Percentiles rank a stretch among this genome's conserved stretches.
These are phyloP conservation scores for Xylariaceae sp. DNA, from an alignment of 2,329 filamentous ascomycete genomes.

Conservation along the genomic window DNA sequence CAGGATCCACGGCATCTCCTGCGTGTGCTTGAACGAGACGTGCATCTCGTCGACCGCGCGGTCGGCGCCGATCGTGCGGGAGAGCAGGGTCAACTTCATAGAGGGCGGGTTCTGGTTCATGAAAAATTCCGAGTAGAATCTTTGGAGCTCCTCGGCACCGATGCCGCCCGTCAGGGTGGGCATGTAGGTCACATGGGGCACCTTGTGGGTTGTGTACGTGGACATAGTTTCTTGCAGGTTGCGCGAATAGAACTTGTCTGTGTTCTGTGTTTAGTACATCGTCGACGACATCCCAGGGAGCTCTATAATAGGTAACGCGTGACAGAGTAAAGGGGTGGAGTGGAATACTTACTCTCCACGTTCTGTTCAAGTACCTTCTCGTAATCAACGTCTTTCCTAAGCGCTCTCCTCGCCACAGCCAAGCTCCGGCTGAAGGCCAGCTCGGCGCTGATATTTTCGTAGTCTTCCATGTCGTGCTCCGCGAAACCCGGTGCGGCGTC, in stretches of 20 bases:
- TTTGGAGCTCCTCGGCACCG: conserved; percentile 58
- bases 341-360: conserved; percentile 53
- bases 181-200: conserved; percentile 70
- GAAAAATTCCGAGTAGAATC: conserved; percentile 69
- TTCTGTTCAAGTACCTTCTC: conserved; percentile 69
- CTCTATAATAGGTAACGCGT: too few species aligned
- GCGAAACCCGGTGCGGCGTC: conserved; percentile 67
- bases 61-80: conserved; percentile 65
- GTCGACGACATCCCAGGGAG: too few species aligned
- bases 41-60: conserved; percentile 67
- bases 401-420: conserved; percentile 60
- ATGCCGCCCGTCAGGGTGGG: conserved; percentile 68
- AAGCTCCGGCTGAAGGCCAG: conserved; percentile 71
- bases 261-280: not conserved
- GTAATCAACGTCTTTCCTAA: conserved; percentile 64
- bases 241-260: conserved; percentile 58
- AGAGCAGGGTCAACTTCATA: conserved; percentile 62
- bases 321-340: not conserved
- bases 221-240: conserved; percentile 63
- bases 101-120: conserved; percentile 64
- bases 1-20: conserved; percentile 62
- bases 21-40: conserved; percentile 59
- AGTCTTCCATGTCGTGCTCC: conserved; percentile 70
- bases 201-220: conserved; percentile 60
- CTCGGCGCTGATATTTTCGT: conserved; percentile 64